Base-by-base conservation (phyloP, 495 filamentous ascomycete species). In the Aspergillus ellipticus region DNA sequence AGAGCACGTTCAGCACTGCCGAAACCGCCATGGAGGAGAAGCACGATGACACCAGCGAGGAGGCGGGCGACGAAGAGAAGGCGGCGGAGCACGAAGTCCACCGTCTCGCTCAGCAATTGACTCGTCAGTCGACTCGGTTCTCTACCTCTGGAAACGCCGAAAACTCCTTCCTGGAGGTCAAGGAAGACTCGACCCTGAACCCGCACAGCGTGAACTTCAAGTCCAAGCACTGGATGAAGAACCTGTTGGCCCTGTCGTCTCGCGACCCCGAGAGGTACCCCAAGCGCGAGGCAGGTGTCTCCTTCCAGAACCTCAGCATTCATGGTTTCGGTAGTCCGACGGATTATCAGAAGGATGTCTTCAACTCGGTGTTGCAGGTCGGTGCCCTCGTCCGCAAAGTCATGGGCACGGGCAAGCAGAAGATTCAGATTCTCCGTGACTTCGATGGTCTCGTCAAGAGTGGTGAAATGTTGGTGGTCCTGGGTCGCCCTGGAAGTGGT, bases 281-380 rank as follows among this genome's bases (percentile, higher is more conserved):
- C 0, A 42, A 63, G 29, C 69, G 78, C 29, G 64, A 72, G 28
- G 77, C 78, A 6, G 79, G 79, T 33, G 58, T 81, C 6, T 61
- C 73, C 2, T 81, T 77, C 62, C 81, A 79, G 61, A 82, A 89
- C 60, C 73, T 94, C 54, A 88, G 81, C 55, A 85, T 90, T 20
- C 85, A 90, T 69, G 89, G 89, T 28, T 92, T 84, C 65, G 89
- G 89, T 20, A 82, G 79, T 42, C 74, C 86, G 1, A 89, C 88
- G 2, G 89, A 92, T 69, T 93, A 89, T 64, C 89, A 94, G 66
- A 92, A 92, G 74, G 84, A 88, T 70, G 84, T 90, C 49, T 73
- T 79, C 59, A 92, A 90, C 68, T 73, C 85, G 22, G 79, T 84
- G 64, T 69, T 90, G 43, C 79, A 86, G 56, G 59, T 74, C 11